Conservation (phyloP, 1,284 basidiomycete species). For the Ustilago shanxiensis region DNA sequence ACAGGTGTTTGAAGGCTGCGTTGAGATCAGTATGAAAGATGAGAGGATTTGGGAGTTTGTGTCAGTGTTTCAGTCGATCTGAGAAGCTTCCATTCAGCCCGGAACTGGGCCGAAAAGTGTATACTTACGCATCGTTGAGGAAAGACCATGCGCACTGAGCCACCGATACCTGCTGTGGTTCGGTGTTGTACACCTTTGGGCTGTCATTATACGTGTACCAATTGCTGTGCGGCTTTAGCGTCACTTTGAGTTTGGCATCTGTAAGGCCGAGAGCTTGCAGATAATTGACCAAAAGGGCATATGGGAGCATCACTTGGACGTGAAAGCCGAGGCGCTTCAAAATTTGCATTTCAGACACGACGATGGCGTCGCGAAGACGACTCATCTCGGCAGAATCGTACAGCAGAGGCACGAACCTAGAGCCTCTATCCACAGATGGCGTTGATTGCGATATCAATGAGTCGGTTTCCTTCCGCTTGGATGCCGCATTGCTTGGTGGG, state of each 20-base stretch:
- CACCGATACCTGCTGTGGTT: slow-evolving; percentile 18
- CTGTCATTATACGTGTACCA: neutral
- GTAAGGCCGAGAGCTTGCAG: slow-evolving; percentile 85
- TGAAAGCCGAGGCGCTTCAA: slow-evolving; percentile 77
- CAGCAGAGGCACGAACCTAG: slow-evolving; percentile 72
- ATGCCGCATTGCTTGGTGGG: neutral
- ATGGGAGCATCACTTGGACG: slow-evolving; percentile 82
- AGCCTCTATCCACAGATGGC: slow-evolving; percentile 70
- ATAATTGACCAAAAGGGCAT: slow-evolving; percentile 95
- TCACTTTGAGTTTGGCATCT: slow-evolving; percentile 14
- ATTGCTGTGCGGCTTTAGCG: neutral
- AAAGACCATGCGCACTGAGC: slow-evolving; percentile 70
- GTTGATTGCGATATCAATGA: neutral
- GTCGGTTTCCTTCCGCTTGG: neutral
- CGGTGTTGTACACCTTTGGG: neutral
- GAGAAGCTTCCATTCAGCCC: neutral
- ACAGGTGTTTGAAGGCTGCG: slow-evolving; percentile 87
- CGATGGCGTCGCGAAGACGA: slow-evolving; percentile 77
- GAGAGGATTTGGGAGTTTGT: neutral
- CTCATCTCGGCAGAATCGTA: slow-evolving; percentile 16
- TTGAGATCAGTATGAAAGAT: neutral
- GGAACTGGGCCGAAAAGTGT: neutral
- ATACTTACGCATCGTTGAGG: slow-evolving; percentile 70
- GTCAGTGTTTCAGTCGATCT: neutral
- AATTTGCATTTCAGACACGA: slow-evolving; percentile 96